These are phyloP conservation scores for Lentinula sp. DNA, from an alignment of 768 basidiomycete genomes.

Conservation along the genomic window DNA sequence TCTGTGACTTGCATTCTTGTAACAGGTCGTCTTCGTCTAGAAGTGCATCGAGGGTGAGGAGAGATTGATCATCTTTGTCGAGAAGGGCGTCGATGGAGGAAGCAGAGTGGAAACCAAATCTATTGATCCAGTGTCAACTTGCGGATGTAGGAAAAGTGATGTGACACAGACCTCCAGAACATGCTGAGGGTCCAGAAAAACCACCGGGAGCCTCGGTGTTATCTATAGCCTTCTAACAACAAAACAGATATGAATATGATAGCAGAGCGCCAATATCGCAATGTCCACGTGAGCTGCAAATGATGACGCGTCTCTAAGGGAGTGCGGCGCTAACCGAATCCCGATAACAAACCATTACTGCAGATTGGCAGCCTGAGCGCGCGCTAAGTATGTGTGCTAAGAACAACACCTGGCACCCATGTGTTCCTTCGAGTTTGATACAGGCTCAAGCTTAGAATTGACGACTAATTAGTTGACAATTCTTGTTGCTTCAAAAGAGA, in stretches of 20 bases:
- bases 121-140: constrained; percentile 21
- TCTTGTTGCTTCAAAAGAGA: too few relatives aligned
- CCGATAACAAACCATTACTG: too few relatives aligned
- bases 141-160: neutral
- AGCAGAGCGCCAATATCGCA: neutral
- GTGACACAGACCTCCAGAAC: constrained; percentile 4
- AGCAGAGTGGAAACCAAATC: constrained; percentile 89
- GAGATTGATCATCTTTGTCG: constrained; percentile 82
- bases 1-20: constrained; percentile 94
- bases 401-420: too few relatives aligned
- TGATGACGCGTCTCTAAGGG: neutral
- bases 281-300: too few relatives aligned
- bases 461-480: too few relatives aligned
- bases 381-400: too few relatives aligned
- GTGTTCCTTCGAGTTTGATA: too few relatives aligned
- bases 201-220: neutral
- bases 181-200: neutral
- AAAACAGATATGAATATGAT: neutral
- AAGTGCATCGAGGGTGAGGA: constrained; percentile 61
- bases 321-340: too few relatives aligned
- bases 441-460: too few relatives aligned
- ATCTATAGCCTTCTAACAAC: neutral
- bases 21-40: constrained; percentile 92
- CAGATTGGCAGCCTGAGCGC: too few relatives aligned
- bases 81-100: constrained; percentile 87